Base-by-base conservation (phyloP, 2,329 filamentous ascomycete genomes). In the Lecanicillium sp. region DNA sequence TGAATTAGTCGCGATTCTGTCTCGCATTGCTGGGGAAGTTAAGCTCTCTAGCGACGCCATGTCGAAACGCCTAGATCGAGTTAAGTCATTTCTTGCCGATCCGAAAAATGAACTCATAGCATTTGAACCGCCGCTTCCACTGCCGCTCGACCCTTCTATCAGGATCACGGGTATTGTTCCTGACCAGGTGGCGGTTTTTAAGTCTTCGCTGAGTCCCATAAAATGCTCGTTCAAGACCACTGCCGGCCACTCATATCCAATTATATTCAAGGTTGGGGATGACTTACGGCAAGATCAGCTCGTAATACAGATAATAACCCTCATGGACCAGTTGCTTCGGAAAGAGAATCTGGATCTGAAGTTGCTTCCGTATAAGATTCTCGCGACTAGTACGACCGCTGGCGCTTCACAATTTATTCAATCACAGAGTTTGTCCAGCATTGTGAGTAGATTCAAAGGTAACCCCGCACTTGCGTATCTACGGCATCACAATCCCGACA, bases 311-410 rank as follows among this genome's bases (percentile, higher is more conserved):
- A 96, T 96, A 54, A 95, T 98, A 57, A 94, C 87, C 0, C 73
- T 98, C 13, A 98, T 98, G 92, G 92, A 98, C 53, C 85, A 90
- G 42, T 76, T 98, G 2, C 73, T 98, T 4, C 85, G 86, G 43
- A 95, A 96, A 55, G 92, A 98, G 56, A 96, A 98, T 45, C 70
- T 98, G 9, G 92, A 98, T 55, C 73, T 98, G 32, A 95, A 94
- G 55, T 72, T 98, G 2, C 90, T 90, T 0, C 92, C 92, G 0
- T 98, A 98, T 66, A 90, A 90, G 51, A 95, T 96, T 46, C 75
- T 98, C 8, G 92, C 92, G 1, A 98, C 92, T 3, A 89, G 86
- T 45, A 85, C 87, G 9, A 83, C 78, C 1, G 89, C 89, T 3
- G 92, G 92, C 7, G 86, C 90, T 5, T 88, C 92, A 14, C 92